Conservation (phyloP, 768 basidiomycete species). For the Pisolithus microcarpus region DNA sequence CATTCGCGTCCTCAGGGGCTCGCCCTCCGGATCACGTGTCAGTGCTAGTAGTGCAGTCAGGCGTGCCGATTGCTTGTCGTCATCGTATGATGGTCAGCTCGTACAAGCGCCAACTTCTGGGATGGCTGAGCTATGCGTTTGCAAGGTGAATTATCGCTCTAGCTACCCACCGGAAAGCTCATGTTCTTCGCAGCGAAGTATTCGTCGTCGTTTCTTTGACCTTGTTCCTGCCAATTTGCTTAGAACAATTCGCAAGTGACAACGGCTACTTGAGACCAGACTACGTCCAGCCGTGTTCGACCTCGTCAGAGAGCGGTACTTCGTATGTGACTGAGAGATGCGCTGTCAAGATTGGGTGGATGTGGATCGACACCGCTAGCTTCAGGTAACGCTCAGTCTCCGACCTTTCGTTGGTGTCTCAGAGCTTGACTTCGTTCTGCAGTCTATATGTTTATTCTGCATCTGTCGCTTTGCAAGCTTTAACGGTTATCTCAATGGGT, state of each 20-base stretch:
- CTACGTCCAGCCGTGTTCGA: constrained; percentile 49
- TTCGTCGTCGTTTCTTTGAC: constrained; percentile 79
- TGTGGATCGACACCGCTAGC: constrained; percentile 87
- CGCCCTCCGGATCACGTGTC: too few relatives aligned
- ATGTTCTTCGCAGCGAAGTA: constrained; percentile 48
- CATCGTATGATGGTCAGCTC: constrained; percentile 7
- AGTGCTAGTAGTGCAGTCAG: too few relatives aligned
- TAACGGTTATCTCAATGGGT: constrained; percentile 94
- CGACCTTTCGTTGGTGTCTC: neutral
- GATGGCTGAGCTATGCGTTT: constrained; percentile 83
- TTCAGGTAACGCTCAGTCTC: constrained; percentile 54
- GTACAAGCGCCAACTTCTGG: constrained; percentile 38
- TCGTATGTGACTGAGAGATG: constrained; percentile 46
- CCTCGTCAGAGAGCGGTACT: constrained; percentile 7
- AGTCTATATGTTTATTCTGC: constrained; percentile 86
- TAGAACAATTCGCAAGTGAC: constrained; percentile 86
- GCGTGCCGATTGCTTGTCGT: neutral
- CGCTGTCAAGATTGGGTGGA: constrained; percentile 74
- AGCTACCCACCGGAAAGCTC: neutral
- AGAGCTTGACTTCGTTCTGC: neutral
- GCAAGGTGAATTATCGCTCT: constrained; percentile 46
- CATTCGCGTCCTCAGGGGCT: too few relatives aligned
- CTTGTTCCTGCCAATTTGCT: constrained; percentile 73
- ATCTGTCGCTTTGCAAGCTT: constrained; percentile 82
- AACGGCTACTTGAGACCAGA: constrained; percentile 77